Base-by-base conservation (phyloP, 768 basidiomycete species). In the Kwoniella dendrophila region DNA sequence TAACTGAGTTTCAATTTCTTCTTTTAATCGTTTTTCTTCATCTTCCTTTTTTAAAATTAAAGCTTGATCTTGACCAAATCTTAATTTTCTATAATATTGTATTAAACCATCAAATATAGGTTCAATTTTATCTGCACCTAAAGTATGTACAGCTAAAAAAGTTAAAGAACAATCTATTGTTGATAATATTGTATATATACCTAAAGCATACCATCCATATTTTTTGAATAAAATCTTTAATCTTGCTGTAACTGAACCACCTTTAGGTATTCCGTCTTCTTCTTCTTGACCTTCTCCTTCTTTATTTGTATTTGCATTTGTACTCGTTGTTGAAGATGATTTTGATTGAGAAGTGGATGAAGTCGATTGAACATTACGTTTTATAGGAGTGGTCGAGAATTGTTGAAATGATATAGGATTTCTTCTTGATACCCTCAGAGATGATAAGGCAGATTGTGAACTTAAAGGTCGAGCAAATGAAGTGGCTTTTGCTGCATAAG, bases 171-270 rank as follows among this genome's bases (percentile, higher is more conserved):
- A 92, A 78, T 99, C 96, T 75, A 93, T 73, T 6, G 82, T 81
- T 41, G 85, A 84, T 56, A 98, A 76, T 51, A 87, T 74, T 64
- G 88, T 44, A 82, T 99, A 99, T 26, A 98, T 87, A 32, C 90
- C 93, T 29, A 98, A 83, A 20, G 96, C 92, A 75, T 94, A 95
- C 90, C 90, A 92, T 30, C 95, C 95, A 76, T 98, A 96, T 3
- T 89, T 85, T 75, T 89, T 93, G 62, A 93, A 87, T 60, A 97
- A 88, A 68, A 60, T 22, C 66, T 75, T 75, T 36, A 75, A 63
- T 5, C 64, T 56, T 5, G 61, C 63, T 20, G 70, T 70, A n/a
- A 71, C 69, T 12, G 64, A 18, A 24, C 24, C 30, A 4, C 41
- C 41, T 53, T 59, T 40, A 11, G 56, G 38, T 51, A 45, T 29